Evolutionary conservation across 139 green algal species (phyloP).

Genomic region (Ettlia oleoabundans): DNA sequence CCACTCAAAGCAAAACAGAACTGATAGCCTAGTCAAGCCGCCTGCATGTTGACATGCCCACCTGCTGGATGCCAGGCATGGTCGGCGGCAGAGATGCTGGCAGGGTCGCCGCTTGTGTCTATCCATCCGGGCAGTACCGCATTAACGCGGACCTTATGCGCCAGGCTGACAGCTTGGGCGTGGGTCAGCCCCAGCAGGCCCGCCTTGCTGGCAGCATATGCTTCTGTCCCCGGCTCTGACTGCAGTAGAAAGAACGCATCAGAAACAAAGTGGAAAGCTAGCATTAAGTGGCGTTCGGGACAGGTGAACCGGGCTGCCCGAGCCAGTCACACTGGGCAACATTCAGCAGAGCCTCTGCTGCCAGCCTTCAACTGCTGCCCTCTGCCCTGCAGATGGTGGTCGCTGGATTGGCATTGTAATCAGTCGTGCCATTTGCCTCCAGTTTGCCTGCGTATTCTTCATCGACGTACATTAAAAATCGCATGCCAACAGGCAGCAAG

Average conservation of each 20-base stretch:
- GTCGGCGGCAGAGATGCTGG: conserved; percentile 38
- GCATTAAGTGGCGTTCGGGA: background rate
- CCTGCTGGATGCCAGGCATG: conserved; percentile 60
- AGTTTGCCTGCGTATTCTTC: no score
- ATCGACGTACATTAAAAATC: no score
- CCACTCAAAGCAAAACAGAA: no score
- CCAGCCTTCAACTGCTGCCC: no score
- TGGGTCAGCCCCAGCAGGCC: conserved; percentile 65
- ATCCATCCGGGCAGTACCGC: conserved; percentile 67
- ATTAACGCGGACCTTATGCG: conserved; percentile 40
- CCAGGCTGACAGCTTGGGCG: conserved; percentile 45
- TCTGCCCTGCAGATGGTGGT: background rate
- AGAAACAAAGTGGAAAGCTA: background rate
- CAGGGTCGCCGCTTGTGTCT: conserved; percentile 44
- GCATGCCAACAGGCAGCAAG: no score
- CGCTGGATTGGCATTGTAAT: no score
- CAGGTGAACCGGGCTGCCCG: no score
- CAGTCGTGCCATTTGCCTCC: no score
- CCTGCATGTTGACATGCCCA: conserved; percentile 3
- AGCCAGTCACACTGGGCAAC: no score
- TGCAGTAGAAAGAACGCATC: conserved; percentile 7
- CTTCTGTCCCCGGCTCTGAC: conserved; percentile 61
- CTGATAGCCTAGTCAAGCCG: no score
- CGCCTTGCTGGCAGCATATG: conserved; percentile 62
- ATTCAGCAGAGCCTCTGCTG: no score